These are phyloP conservation scores for Colletotrichum tropicicola DNA, from an alignment of 2,329 filamentous ascomycete species.

Conservation along the genomic window DNA sequence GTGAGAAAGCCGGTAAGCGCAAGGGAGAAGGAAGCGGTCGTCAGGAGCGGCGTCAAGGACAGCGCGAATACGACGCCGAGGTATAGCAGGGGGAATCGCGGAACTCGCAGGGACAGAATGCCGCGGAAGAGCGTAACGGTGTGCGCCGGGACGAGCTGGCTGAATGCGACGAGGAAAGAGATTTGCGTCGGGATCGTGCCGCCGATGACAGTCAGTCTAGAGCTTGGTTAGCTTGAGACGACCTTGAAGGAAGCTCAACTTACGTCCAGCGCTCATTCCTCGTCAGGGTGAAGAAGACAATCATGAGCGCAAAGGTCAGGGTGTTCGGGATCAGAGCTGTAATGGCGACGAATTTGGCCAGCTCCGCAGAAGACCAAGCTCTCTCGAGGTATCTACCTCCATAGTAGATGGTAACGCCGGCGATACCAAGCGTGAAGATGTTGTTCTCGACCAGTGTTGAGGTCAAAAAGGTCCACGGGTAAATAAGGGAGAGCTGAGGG, in stretches of 20 bases:
- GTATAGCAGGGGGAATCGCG: slow-evolving; percentile 75
- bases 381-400: slow-evolving; percentile 95
- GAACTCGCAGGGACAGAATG: slow-evolving; percentile 87
- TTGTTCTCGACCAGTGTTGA: slow-evolving; percentile 93
- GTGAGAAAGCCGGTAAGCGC: slow-evolving; percentile 83
- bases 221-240: slow-evolving; percentile 31
- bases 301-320: slow-evolving; percentile 76
- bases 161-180: slow-evolving; percentile 94
- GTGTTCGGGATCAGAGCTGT: slow-evolving; percentile 83
- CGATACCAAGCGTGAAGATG: slow-evolving; percentile 83
- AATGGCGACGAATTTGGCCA: slow-evolving; percentile 88
- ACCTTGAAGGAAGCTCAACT: slow-evolving; percentile 41
- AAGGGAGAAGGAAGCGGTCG: slow-evolving; percentile 81
- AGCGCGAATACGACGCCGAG: slow-evolving; percentile 77
- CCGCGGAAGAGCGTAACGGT: slow-evolving; percentile 94
- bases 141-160: slow-evolving; percentile 96
- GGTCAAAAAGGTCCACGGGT: slow-evolving; percentile 92
- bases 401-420: slow-evolving; percentile 83
- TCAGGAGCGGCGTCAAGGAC: slow-evolving; percentile 64
- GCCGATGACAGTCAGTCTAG: slow-evolving; percentile 81
- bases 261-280: slow-evolving; percentile 75
- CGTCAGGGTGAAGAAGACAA: slow-evolving; percentile 77
- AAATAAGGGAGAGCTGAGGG: slow-evolving; percentile 82
- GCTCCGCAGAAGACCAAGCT: slow-evolving; percentile 92
- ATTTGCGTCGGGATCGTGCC: slow-evolving; percentile 92